phyloP scores from a whole-genome alignment of 2,329 filamentous ascomycete species.

The Cadophora malorum region DNA sequence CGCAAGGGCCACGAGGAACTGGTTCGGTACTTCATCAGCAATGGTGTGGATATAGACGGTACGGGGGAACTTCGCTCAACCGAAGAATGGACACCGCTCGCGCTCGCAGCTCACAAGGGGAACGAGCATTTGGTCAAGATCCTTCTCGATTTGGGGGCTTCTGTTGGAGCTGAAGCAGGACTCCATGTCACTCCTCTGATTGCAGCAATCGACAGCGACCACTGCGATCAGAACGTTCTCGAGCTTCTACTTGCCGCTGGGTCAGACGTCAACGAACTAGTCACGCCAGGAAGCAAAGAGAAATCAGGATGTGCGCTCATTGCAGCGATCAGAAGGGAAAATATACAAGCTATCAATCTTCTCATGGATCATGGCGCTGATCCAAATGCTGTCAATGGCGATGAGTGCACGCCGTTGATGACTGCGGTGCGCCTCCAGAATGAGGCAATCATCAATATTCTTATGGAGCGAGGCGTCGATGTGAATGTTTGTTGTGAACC shows the following conservation, averaged over 20 bases:
- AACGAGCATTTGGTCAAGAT: not conserved
- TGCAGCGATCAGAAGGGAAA: not conserved
- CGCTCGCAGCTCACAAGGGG: constrained; percentile 8
- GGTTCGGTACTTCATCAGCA: not conserved
- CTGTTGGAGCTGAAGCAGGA: constrained; percentile 10
- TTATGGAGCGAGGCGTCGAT: constrained; percentile 11
- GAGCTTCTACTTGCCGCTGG: constrained; percentile 9
- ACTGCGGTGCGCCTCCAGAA: not conserved
- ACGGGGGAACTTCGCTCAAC: constrained; percentile 13
- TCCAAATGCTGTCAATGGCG: constrained; percentile 1
- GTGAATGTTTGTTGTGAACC: constrained; percentile 6
- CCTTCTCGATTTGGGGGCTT: constrained; percentile 3
- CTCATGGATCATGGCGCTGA: constrained; percentile 11
- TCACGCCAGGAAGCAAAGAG: constrained; percentile 11
- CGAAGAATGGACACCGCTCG: constrained; percentile 9
- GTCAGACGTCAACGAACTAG: constrained; percentile 2
- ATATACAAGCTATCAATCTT: constrained; percentile 2
- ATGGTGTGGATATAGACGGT: constrained; percentile 11
- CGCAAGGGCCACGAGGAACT: constrained; percentile 11
- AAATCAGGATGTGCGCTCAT: not conserved
- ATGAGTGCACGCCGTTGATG: constrained; percentile 5
- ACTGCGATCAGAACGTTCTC: constrained; percentile 8
- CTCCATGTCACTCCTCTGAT: constrained; percentile 4
- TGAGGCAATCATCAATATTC: not conserved
- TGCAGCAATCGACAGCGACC: constrained; percentile 11